phyloP scores from a whole-genome alignment of 148 eudicot genomes.

The Camellia sinensis region DNA sequence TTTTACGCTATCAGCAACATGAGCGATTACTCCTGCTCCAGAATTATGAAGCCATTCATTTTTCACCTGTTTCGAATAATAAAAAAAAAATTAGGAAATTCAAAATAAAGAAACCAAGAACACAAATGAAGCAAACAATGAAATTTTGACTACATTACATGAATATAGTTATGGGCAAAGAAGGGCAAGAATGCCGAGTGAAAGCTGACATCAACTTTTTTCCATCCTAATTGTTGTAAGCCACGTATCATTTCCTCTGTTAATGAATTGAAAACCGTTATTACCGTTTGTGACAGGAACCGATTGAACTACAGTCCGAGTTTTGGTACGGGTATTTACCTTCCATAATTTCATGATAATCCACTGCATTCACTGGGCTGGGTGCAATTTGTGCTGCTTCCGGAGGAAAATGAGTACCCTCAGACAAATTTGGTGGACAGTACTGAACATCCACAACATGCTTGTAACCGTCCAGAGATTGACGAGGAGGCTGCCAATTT shows the following conservation, averaged over 20 bases:
- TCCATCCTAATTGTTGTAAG: constrained; percentile 86
- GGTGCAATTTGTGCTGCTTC: constrained; percentile 84
- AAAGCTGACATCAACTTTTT: constrained; percentile 95
- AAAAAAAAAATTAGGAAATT: not conserved
- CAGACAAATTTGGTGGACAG: constrained; percentile 67
- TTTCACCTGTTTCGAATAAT: constrained; percentile 59
- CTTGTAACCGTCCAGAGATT: constrained; percentile 88
- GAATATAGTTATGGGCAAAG: constrained; percentile 93
- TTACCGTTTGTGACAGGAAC: not conserved
- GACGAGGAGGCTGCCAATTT: constrained; percentile 61
- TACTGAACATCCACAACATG: constrained; percentile 91
- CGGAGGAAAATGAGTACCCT: constrained; percentile 71
- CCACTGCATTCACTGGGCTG: constrained; percentile 50
- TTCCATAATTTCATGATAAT: constrained; percentile 95
- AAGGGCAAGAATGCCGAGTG: constrained; percentile 94
- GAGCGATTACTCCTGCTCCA: constrained; percentile 88
- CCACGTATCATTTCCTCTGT: constrained; percentile 98
- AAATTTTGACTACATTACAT: constrained; percentile 40
- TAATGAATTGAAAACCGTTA: constrained; percentile 10
- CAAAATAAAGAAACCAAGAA: not conserved
- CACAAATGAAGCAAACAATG: not conserved
- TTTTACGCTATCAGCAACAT: constrained; percentile 80
- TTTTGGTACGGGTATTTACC: constrained; percentile 33
- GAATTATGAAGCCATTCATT: constrained; percentile 95
- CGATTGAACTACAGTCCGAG: too few species aligned